A percentile compares a stretch with the other conserved stretches of the same genome.
Conservation (phyloP, 805 yeast species). For the Candida peoriensis region DNA sequence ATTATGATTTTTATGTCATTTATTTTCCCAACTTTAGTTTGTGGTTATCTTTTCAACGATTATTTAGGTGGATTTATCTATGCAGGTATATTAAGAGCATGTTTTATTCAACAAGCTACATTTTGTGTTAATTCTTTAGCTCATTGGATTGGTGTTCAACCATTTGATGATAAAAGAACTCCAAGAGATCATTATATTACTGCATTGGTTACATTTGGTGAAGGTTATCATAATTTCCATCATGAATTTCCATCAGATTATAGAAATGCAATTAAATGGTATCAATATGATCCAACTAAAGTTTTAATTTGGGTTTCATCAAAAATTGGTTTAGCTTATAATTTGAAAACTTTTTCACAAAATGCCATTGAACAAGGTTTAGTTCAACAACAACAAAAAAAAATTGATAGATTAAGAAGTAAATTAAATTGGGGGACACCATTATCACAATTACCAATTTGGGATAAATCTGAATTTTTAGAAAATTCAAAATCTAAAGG, state of each 20-base stretch:
- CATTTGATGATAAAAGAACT: conserved; percentile 82
- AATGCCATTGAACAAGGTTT: conserved; percentile 80
- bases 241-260: conserved; percentile 88
- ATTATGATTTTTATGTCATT: conserved; percentile 60
- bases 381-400: conserved; percentile 80
- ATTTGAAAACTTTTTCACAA: conserved; percentile 71
- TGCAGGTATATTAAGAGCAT: conserved; percentile 68
- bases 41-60: conserved; percentile 55
- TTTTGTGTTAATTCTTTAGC: conserved; percentile 84
- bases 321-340: conserved; percentile 59
- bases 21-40: conserved; percentile 53
- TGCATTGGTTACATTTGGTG: conserved; percentile 82
- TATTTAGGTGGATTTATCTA: conserved; percentile 70
- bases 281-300: conserved; percentile 84
- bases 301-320: conserved; percentile 52
- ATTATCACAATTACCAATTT: conserved; percentile 60
- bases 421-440: conserved; percentile 73
- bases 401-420: conserved; percentile 56
- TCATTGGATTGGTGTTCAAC: conserved; percentile 83
- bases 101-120: conserved; percentile 76
- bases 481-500: conserved; percentile 35
- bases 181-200: conserved; percentile 81
- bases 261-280: conserved; percentile 84
- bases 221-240: conserved; percentile 87
- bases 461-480: conserved; percentile 62